Base-by-base conservation (phyloP, 352 stramenopile genomes). In the Globisporangium nodosum region DNA sequence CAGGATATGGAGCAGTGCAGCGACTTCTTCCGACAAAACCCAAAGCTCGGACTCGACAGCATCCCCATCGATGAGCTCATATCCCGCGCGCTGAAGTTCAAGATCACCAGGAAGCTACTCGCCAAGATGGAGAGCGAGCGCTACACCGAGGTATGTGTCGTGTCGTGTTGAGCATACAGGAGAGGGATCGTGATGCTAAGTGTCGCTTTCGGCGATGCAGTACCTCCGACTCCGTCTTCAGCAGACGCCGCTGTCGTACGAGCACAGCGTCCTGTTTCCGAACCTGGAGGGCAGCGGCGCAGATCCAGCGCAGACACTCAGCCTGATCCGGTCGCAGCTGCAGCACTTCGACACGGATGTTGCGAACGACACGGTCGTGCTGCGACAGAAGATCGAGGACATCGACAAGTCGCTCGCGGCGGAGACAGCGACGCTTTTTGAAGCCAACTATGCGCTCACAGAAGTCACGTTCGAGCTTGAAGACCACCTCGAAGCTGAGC, bases 301-400 rank as follows among this genome's bases (percentile, higher is more conserved):
- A 35, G 71, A 64, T n/a, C 61, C 83, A 35, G 64, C 69, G 30
- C 69, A 80, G 27, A 62, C 71, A 20, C 60, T 91, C 12, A 70
- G 81, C 46, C 50, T 77, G 13, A 90, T 94, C 46, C 81, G 85
- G 3, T 66, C 65, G 0, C 76, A 89, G 40, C 67, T 94, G 2
- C 54, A 76, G 16, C 67, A 72, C 24, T 84, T 89, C 24, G 85
- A 94, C 52, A 66, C 58, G 0, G 71, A 84, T 52, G 71, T 90
- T n/a, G 79, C 81, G n/a, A 78, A 67, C 49, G 85, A 94, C 49
- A 88, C 79, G 5, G 65, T 69, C 27, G 73, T 88, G 3, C 61
- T 94, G 15, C 85, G 86, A 21, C 66, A 74, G 1, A 94, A 94
- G 61, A 92, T 92, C 55, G 85, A 92, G 46, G 61, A 52, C n/a